Evolutionary conservation across 2,329 filamentous ascomycete genomes (phyloP), one percentile per base, ranked within the genome.

Genomic region (Lanzia echinophila): DNA sequence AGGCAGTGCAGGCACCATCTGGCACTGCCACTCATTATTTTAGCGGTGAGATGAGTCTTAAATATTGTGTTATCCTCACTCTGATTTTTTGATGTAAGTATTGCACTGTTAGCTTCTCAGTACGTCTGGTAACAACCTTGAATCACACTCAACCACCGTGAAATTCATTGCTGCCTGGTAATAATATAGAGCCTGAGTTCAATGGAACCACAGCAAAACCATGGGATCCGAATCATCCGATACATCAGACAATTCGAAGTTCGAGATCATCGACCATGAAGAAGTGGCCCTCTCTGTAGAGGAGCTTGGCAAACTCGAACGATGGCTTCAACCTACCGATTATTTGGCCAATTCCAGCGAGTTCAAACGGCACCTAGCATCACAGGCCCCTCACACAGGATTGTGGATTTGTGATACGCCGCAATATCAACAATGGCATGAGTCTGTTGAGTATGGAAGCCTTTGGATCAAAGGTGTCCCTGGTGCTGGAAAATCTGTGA

Each of bases 391-490:
- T 6, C 54, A 56, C 7, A 63, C 59, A 15, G 60, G 59, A 10
- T 15, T 54, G 24, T 62, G 59, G 60, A 54, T 62, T 12, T 50
- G 53, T 36, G 43, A 60, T 36, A 60, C 59, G 1, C 45, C 56
- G 17, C 20, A 50, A 12, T 62, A 58, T 36, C 43, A 53, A n/a
- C n/a, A 53, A 42, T 63, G 60, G 62, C 44, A 58, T 22, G 43
- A 52, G 6, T 59, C 55, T 4, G 15, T 22, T 8, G 55, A 72
- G 20, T 53, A 67, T 44, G 72, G 72, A 8, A 67, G 74, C 28
- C 57, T 78, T 0, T 77, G 73, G 74, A 72, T 78, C 24, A 70
- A 69, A 39, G 75, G 73, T 1, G 73, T 75, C 4, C 68, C 72
- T 0, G 73, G 73, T 0, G 63, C 68, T 11, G 73, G 74, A 1